Base-by-base conservation (phyloP, 768 basidiomycete genomes). In the Butyriboletus loyo region DNA sequence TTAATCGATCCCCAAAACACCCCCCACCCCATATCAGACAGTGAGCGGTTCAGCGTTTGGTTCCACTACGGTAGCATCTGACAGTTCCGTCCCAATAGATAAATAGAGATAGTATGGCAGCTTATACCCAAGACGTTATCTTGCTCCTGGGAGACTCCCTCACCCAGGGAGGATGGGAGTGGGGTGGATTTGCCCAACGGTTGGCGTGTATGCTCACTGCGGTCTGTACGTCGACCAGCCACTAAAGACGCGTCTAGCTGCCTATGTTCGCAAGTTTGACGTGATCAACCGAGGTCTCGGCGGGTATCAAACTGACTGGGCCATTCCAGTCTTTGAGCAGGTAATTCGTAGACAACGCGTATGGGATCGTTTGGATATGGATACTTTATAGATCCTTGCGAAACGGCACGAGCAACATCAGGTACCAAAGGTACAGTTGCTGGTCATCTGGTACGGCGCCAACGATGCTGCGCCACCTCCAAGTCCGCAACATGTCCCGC, bases 231-330 rank as follows among this genome's bases (percentile, higher is more conserved):
- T 44, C 28, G 28, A 27, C 22, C n/a, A 19, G 45, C 10, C 9
- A 10, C 46, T 56, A 37, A 55, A 36, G 22, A 24, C 36, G 7
- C 8, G 5, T 52, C 36, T 56, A 92, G 91, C 87, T 65, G 77
- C 76, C 1, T 96, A 96, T 67, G 79, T 79, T 38, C 77, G 94
- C 55, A 90, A 85, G 67, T 69, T 93, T 30, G 94, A 97, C 63
- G 83, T 97, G 19, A 57, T 96, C 56, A 96, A 96, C 64, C 83
- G 93, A 43, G 94, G 94, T 1, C 75, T 85, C 27, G 77, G 81
- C 28, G 92, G 92, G 3, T 97, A 95, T 70, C 94, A 89, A 63
- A 87, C 91, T 1, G 83, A 86, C 31, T 95, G 92, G 93, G 85
- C 77, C 7, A 71, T 93, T 34, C 88, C 89, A 4, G 78, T 92